These are phyloP conservation scores for Cubamyces lactineus DNA, from an alignment of 768 basidiomycete genomes.

Conservation along the genomic window DNA sequence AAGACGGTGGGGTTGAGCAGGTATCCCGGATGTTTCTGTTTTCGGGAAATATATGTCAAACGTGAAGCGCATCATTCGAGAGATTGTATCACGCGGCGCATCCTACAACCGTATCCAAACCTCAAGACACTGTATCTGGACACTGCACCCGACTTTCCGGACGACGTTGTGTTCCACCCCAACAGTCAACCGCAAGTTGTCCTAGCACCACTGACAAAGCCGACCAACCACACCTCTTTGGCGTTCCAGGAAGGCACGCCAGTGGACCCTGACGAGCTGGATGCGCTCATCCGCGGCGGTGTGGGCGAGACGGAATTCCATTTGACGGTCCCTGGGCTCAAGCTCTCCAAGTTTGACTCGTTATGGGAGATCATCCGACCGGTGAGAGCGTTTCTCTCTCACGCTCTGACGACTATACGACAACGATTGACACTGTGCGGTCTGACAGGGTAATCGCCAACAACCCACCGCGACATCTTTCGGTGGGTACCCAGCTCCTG, in stretches of 20 bases:
- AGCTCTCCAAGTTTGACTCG: background rate
- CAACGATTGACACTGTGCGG: background rate
- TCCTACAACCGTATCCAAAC: conserved; percentile 7
- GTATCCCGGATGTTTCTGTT: conserved; percentile 1
- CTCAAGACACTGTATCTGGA: background rate
- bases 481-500: too few relatives aligned
- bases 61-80: too few relatives aligned
- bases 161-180: background rate
- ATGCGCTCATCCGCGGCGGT: background rate
- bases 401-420: background rate
- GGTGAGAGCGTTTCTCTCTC: background rate
- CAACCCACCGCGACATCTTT: too few relatives aligned
- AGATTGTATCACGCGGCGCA: background rate
- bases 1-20: background rate
- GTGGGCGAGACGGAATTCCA: background rate
- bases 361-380: conserved; percentile 6
- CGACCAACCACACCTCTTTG: too few relatives aligned
- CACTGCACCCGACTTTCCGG: background rate
- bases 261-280: background rate
- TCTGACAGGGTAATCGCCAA: too few relatives aligned
- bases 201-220: too few relatives aligned
- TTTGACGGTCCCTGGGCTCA: background rate
- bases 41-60: too few relatives aligned
- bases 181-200: too few relatives aligned
- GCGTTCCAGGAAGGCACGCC: too few relatives aligned